Conservation (phyloP, 352 stramenopile species). For the Globisporangium carolinianum region DNA sequence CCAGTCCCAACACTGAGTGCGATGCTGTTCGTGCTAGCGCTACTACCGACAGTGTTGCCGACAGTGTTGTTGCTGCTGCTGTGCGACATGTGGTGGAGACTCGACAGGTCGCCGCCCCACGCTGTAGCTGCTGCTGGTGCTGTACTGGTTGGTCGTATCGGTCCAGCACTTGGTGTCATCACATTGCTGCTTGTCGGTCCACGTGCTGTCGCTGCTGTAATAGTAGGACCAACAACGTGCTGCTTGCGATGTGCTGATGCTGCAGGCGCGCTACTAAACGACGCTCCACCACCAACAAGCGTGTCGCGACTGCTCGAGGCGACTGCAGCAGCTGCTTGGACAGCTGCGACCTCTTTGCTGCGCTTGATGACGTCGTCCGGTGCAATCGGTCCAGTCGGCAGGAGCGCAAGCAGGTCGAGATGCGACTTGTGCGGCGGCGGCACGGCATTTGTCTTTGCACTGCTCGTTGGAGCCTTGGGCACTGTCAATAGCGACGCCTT, state of each 20-base stretch:
- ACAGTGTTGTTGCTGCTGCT: constrained; percentile 17
- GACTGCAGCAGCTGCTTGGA: constrained; percentile 65
- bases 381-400: constrained; percentile 39
- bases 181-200: no score
- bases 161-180: no score
- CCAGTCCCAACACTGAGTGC: no score
- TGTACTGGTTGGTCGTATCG: constrained; percentile 3
- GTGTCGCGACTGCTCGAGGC: constrained; percentile 40
- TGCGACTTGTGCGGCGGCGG: constrained; percentile 74
- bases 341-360: constrained; percentile 73
- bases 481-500: constrained; percentile 10
- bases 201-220: no score
- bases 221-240: no score
- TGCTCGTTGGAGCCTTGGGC: constrained; percentile 8
- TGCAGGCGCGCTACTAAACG: no score
- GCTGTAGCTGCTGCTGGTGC: constrained; percentile 8
- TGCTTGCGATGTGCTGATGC: no score
- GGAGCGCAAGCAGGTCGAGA: constrained; percentile 56
- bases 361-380: constrained; percentile 85
- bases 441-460: constrained; percentile 19
- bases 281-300: no score
- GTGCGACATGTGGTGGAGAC: constrained; percentile 26
- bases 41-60: constrained; percentile 6
- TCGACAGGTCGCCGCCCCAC: constrained; percentile 19
- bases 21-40: neutral